Evolutionary conservation across 306 rosid species (phyloP), one percentile per base, ranked within the genome.

Genomic region (Malus orientalis): DNA sequence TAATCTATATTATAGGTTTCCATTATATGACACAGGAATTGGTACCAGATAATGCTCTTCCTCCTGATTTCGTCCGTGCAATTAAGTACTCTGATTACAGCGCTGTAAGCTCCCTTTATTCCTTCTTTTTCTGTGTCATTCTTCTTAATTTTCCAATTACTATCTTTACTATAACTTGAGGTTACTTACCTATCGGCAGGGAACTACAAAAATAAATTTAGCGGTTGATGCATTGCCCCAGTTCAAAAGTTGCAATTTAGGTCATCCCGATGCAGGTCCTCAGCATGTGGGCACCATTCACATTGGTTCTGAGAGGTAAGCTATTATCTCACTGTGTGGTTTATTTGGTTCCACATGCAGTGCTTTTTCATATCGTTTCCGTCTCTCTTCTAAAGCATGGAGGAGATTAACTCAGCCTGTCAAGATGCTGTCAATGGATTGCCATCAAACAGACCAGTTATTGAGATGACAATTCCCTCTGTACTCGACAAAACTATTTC

Each of bases 401-500:
- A 94, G 47, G 94, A 90, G 86, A 87, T 94, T 86, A 89, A 87
- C 78, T 82, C 82, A 20, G 98, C 97, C 54, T 90, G 86, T 84
- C 90, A 85, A 82, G 98, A 94, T 81, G 85, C 97, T n/a, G 83
- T 47, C 69, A 90, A 87, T 78, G 96, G 97, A 76, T 77, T 85
- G 69, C 96, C 98, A 61, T 94, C 98, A 15, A 74, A 78, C 76
- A 87, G 95, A 79, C 98, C 93, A 3, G 70, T 94, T 67, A 92
- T 92, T 33, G 98, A 94, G 89, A 94, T 94, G 97, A 86, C 98
- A 73, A 91, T 94, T 78, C 97, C 98, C 74, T 94, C 98, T 30
- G 79, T 76, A 63, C 81, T 94, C 57, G 98, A 94, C 88, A 86
- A 86, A 74, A 92, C 96, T 71, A 81, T 94, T 81, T 91, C 98